A percentile compares a stretch with the other conserved stretches of the same genome.
These are phyloP conservation scores for Penicillium silybi DNA, from an alignment of 495 filamentous ascomycete species.

Conservation along the genomic window DNA sequence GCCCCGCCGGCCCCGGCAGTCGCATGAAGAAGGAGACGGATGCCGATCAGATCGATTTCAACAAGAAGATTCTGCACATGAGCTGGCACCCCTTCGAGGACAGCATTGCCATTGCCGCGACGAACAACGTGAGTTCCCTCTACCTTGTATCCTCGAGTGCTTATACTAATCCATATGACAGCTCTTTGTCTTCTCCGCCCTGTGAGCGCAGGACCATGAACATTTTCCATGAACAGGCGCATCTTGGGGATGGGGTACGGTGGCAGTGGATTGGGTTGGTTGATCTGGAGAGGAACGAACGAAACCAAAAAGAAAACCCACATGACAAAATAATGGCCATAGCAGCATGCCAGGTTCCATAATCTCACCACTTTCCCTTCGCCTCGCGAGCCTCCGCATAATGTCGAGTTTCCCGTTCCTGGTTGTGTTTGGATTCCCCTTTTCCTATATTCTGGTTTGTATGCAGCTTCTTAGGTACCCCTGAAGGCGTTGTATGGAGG, in stretches of 20 bases:
- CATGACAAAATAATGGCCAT: slow-evolving; percentile 19
- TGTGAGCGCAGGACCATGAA: slow-evolving; percentile 53
- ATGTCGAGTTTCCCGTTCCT: neutral
- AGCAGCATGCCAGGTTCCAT: slow-evolving; percentile 26
- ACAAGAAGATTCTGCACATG: slow-evolving; percentile 99
- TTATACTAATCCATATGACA: slow-evolving; percentile 4
- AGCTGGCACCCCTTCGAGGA: slow-evolving; percentile 99
- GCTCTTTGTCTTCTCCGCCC: slow-evolving; percentile 98
- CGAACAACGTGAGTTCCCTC: slow-evolving; percentile 82
- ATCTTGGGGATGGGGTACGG: slow-evolving; percentile 20
- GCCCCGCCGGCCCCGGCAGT: slow-evolving; percentile 85
- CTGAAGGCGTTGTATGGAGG: slow-evolving; percentile 20
- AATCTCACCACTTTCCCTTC: slow-evolving; percentile 19
- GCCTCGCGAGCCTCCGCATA: neutral
- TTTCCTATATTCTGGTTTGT: slow-evolving; percentile 8
- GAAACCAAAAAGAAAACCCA: slow-evolving; percentile 11
- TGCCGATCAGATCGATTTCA: slow-evolving; percentile 99
- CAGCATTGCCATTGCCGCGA: slow-evolving; percentile 98
- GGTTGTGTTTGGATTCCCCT: slow-evolving; percentile 4
- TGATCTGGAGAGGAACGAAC: slow-evolving; percentile 12
- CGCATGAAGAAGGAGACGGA: slow-evolving; percentile 99
- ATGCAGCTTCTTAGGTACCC: slow-evolving; percentile 17
- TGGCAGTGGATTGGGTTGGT: slow-evolving; percentile 15
- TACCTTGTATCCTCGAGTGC: neutral
- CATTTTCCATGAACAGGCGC: slow-evolving; percentile 27